Base-by-base conservation (phyloP, 495 filamentous ascomycete genomes). In the Podospora anserina region DNA sequence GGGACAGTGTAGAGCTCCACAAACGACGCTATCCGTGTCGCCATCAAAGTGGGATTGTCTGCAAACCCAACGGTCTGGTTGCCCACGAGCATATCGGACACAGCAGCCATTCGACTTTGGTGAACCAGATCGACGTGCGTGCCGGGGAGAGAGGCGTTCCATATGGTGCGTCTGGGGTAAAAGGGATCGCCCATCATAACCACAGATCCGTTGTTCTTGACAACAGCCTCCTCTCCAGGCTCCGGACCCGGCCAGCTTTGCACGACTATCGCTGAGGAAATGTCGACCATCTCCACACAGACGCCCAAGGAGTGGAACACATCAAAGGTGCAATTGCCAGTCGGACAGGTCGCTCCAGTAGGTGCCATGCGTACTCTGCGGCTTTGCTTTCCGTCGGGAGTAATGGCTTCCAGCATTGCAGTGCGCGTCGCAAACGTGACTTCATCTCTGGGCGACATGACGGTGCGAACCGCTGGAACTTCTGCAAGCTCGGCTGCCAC, bases 281-380 rank as follows among this genome's bases (percentile, higher is more conserved):
- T 26, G 55, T 58, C 23, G 0, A 16, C 55, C 55, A 58, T 58
- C 23, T 58, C 23, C 23, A 26, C 23, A 26, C 55, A 58, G 55
- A 58, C 55, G 5, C 55, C 55, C 5, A 58, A 16, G 23, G 55
- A 58, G 23, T n/a, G 23, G 15, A 19, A 58, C 5, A 19, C 15
- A 18, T 58, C 55, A 18, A 58, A 58, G 18, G 55, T 58, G 15
- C 55, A 58, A 58, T 58, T 58, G 7, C 55, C 55, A 19, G 55
- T 58, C 5, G 55, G 23, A 18, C 55, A 58, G 23, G 18, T 26
- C 5, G 55, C 55, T 26, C n/a, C 18, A 6, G 55, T n/a, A 19
- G 55, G 55, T 11, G 23, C 23, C 18, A 26, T 58, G 5, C n/a
- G 55, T 5, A 18, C 15, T 11, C 18, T 58, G 6, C n/a, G 23